Evolutionary conservation across 2,329 filamentous ascomycete species (phyloP), one percentile per base, ranked within the genome.

Genomic region (Aspergillus awamori): DNA sequence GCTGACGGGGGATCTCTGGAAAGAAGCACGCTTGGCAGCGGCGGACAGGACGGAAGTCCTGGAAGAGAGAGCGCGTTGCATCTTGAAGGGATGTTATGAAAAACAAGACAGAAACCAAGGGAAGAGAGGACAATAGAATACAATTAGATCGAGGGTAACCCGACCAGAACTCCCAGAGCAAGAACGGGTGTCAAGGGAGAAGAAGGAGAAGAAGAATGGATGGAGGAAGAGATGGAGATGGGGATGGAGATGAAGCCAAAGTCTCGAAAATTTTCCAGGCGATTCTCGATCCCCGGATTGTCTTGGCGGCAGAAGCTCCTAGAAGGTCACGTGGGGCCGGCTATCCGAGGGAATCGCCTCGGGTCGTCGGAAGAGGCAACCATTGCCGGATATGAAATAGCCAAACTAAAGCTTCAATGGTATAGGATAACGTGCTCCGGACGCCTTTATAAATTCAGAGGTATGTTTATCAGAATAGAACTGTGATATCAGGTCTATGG

Each of bases 21-120:
- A 82, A 64, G 82, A 80, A 77, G 85, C 86, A 77, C 74, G 84
- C 78, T 73, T 80, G 69, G 82, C 79, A 67, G 83, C 80, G 72
- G 81, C 81, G 65, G 89, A 89, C 72, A 94, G 87, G 84, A 89
- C 87, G 70, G 92, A 91, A 77, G 92, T 88, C 83, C 92, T 86
- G 74, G 90, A 92, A 77, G 91, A 87, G 77, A 99, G 86, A 82
- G 93, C 93, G 82, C 95, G 92, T 87, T 99, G 95, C 95, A 99
- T 99, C 77, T 80, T 91, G 82, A 62, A 72, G 63, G 60, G 60
- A 68, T 62, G 63, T 66, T 61, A 53, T 67, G 67, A 55, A 62
- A n/a, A 39, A 67, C 62, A 61, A 65, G 58, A 68, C 58, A 65
- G 54, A 61, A 61, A 66, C 58, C 58, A 61, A 60, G 67, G 61